phyloP scores from a whole-genome alignment of 108 stramenopile genomes.

The Schizochytrium sp. region DNA sequence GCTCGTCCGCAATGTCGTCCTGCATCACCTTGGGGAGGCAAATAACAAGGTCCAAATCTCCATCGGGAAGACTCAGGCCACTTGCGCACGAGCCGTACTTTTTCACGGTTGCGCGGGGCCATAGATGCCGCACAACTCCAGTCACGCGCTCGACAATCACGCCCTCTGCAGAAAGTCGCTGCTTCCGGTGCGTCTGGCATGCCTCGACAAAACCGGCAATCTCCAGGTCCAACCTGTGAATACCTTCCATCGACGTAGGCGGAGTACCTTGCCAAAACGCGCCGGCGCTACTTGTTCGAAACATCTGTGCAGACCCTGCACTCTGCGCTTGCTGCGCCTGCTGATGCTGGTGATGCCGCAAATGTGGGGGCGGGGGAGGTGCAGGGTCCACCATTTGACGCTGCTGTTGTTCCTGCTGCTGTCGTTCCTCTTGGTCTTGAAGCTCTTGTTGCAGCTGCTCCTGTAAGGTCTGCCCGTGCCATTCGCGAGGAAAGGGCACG shows the following conservation, averaged over 20 bases:
- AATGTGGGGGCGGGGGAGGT: neutral
- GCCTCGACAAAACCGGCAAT: neutral
- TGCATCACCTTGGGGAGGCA: constrained; percentile 45
- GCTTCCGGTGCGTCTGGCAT: neutral
- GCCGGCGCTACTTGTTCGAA: neutral
- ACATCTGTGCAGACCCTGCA: neutral
- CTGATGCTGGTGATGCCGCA: neutral
- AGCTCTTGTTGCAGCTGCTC: neutral
- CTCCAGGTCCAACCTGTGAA: neutral
- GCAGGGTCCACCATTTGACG: neutral
- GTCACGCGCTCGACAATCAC: neutral
- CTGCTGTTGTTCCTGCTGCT: neutral
- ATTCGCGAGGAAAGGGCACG: neutral
- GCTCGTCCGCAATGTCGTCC: constrained; percentile 39
- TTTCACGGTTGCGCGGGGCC: constrained; percentile 48
- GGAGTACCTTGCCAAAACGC: neutral
- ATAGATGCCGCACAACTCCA: constrained; percentile 36
- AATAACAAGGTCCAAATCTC: constrained; percentile 49
- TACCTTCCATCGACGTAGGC: neutral
- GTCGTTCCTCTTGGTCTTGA: too few relatives aligned
- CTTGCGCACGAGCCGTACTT: constrained; percentile 44
- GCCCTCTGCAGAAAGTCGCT: neutral
- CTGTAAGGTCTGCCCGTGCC: neutral
- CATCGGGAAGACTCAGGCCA: constrained; percentile 32
- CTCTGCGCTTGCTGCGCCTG: neutral